phyloP scores from a whole-genome alignment of 2,329 filamentous ascomycete species.

The Lecanicillium sp. region DNA sequence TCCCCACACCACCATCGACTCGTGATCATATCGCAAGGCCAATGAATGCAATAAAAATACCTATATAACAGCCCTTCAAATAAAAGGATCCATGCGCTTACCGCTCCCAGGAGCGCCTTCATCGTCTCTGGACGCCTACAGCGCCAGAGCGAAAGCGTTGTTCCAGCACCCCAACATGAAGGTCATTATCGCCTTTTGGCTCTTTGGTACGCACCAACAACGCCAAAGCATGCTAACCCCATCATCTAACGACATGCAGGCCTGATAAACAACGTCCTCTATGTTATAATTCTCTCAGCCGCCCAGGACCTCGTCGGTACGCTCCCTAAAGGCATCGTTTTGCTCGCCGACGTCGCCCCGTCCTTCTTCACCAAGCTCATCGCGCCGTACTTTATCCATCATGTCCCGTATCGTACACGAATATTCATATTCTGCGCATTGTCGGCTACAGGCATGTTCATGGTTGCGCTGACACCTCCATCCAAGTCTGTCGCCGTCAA shows the following conservation, averaged over 20 bases:
- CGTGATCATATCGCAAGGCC: slow-evolving; percentile 1
- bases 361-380: slow-evolving; percentile 82
- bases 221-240: too few species aligned
- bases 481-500: slow-evolving; percentile 61
- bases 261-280: slow-evolving; percentile 90
- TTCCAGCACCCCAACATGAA: slow-evolving; percentile 61
- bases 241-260: slow-evolving; percentile 15
- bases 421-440: slow-evolving; percentile 66
- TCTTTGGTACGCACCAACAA: slow-evolving; percentile 63
- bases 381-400: slow-evolving; percentile 89
- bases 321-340: slow-evolving; percentile 83
- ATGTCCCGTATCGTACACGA: slow-evolving; percentile 69
- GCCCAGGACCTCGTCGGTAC: slow-evolving; percentile 92
- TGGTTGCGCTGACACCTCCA: slow-evolving; percentile 72
- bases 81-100: slow-evolving; percentile 19
- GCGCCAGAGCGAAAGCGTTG: slow-evolving; percentile 52
- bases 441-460: slow-evolving; percentile 79
- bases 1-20: background rate
- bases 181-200: slow-evolving; percentile 79
- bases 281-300: slow-evolving; percentile 91
- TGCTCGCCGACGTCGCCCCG: slow-evolving; percentile 86
- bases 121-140: slow-evolving; percentile 68
- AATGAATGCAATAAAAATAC: background rate
- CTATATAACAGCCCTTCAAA: slow-evolving; percentile 3
- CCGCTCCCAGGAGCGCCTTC: slow-evolving; percentile 50